Percentiles rank a stretch among this genome's conserved stretches.
Conservation (phyloP, 164 flowering plant species). For the Aristolochia californica region DNA sequence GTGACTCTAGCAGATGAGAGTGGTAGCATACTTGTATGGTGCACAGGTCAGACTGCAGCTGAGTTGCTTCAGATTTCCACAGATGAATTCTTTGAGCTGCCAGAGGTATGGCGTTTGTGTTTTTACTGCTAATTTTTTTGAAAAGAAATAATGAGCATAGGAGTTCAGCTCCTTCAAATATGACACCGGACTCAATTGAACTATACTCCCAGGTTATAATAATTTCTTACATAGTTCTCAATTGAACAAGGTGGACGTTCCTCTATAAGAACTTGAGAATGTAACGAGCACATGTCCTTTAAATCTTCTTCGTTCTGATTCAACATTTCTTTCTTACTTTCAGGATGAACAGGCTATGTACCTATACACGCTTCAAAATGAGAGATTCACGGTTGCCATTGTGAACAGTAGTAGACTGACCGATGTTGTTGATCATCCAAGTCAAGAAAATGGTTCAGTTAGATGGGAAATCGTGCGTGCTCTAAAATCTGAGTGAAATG, state of each 20-base stretch:
- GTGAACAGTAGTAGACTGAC: constrained; percentile 36
- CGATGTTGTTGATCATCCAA: constrained; percentile 9
- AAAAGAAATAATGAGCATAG: not conserved
- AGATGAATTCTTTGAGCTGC: constrained; percentile 61
- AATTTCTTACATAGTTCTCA: not conserved
- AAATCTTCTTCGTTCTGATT: not conserved
- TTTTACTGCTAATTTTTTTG: not conserved
- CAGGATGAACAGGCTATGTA: constrained; percentile 95
- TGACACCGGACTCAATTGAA: not conserved
- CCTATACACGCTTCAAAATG: constrained; percentile 70
- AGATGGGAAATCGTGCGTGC: constrained; percentile 77
- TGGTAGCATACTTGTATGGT: constrained; percentile 66
- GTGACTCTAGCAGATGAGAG: constrained; percentile 66
- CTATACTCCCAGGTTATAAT: not conserved
- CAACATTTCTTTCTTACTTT: not conserved
- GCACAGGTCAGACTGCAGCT: constrained; percentile 67
- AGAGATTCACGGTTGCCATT: constrained; percentile 59
- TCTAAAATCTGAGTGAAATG: constrained; percentile 25
- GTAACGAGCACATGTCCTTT: no score
- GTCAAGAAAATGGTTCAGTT: constrained; percentile 17
- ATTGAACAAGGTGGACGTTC: no score
- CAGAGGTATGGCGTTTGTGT: constrained; percentile 45
- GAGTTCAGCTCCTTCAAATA: not conserved
- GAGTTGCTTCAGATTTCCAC: constrained; percentile 90
- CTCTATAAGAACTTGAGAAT: no score